phyloP scores from a whole-genome alignment of 2,329 filamentous ascomycete genomes.

The Fusarium heterosporum region DNA sequence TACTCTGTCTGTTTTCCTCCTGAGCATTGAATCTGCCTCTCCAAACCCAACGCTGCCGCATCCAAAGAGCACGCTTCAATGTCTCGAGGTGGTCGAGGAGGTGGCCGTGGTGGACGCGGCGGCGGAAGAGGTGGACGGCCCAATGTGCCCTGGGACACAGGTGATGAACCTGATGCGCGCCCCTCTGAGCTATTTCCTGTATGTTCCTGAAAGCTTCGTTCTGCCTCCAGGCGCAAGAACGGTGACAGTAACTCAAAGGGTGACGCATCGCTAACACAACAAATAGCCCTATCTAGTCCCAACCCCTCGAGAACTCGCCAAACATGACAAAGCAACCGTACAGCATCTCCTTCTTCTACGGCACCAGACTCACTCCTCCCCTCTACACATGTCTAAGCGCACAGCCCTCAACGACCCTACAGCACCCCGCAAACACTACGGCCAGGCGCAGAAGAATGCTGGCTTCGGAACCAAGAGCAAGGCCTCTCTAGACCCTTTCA shows the following conservation, averaged over 20 bases:
- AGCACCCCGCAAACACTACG: conserved; percentile 60
- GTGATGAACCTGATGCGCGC: conserved; percentile 66
- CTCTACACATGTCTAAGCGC: conserved; percentile 68
- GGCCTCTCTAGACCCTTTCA: conserved; percentile 68
- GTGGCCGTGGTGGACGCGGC: conserved; percentile 63
- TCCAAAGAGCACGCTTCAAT: conserved; percentile 49
- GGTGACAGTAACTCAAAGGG: not conserved
- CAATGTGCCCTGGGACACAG: conserved; percentile 64
- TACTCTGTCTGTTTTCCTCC: not conserved
- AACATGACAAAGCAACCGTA: conserved; percentile 60
- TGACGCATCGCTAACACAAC: conserved; percentile 21
- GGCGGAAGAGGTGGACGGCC: conserved; percentile 60
- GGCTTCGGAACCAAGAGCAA: conserved; percentile 67
- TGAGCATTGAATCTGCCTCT: not conserved
- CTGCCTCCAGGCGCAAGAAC: not conserved
- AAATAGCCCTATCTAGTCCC: conserved; percentile 64
- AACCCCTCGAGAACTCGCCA: conserved; percentile 56
- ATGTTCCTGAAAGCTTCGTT: conserved; percentile 36
- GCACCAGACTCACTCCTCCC: conserved; percentile 65
- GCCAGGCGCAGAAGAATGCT: conserved; percentile 69
- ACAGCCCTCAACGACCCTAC: conserved; percentile 56
- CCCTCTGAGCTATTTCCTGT: conserved; percentile 72
- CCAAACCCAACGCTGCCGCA: not conserved
- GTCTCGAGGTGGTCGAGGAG: conserved; percentile 66
- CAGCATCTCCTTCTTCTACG: conserved; percentile 67